Evolutionary conservation across 371 early-diverging fungal species (phyloP), one percentile per base, ranked within the genome.

Genomic region (Mortierella sp.): DNA sequence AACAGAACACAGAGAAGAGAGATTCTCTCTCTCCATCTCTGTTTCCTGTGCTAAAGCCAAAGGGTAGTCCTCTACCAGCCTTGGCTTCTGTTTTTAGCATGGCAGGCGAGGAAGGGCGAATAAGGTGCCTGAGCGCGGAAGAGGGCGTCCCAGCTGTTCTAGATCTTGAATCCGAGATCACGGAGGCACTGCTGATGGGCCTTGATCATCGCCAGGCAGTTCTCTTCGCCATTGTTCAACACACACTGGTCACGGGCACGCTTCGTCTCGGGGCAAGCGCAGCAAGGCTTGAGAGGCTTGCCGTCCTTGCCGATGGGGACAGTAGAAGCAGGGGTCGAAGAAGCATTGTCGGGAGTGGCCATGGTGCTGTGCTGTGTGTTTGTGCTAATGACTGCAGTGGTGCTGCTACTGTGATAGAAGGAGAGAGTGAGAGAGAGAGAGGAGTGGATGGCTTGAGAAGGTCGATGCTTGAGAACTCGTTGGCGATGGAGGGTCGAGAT

Each of bases 261-360:
- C 73, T 96, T 93, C 14, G 98, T 98, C 67, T 97, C 98, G 19
- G 95, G 96, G 80, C 98, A 98, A 14, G 95, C 95, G 79, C 98
- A 97, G 89, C 98, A 98, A 25, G 98, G 98, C 86, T 97, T 97
- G 77, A 90, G 82, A 50, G 87, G 88, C 65, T 89, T 89, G 61
- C 89, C 89, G 62, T 90, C 89, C 68, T 74, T 74, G 60, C 74
- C 74, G 65, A 70, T 69, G 18, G 70, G 74, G 64, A 56, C 69
- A 46, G 62, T 68, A 50, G 67, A 66, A 30, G 68, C 47, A 37
- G 65, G 4, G 19, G 75, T 7, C 2, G 70, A 9, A 14, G 75
- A 26, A 30, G 45, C 19, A 46, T 25, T 47, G n/a, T n/a, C 50
- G 21, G 50, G 50, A 15, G 65, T 45, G 29, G 65, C 30, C 65